Base-by-base conservation (phyloP, 306 rosid species). In the Quercus aquifolioides region DNA sequence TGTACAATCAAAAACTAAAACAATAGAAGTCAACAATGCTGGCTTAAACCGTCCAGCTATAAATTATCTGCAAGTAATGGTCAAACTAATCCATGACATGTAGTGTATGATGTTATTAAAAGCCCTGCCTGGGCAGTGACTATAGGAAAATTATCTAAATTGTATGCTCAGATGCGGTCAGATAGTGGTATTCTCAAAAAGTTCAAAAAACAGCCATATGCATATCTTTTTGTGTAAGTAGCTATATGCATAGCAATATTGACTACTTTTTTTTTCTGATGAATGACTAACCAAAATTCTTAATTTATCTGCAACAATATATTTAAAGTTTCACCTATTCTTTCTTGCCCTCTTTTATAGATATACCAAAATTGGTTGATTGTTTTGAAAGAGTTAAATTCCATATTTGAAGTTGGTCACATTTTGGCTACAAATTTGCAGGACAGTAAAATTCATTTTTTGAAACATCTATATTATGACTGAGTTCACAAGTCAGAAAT, bases 361-460 rank as follows among this genome's bases (percentile, higher is more conserved):
- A 73, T 21, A 73, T 21, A 64, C 63, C 58, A 31, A 64, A 38
- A 18, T 67, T 72, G 60, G 67, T 19, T 38, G 76, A 59, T 72
- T 51, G 20, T 71, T 65, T 51, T 15, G 21, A 13, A 9, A 72
- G 76, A 52, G 28, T 51, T 19, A 14, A 28, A 49, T 59, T 59
- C 67, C 25, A 59, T 20, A 20, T 59, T 20, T 26, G 31, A 59
- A 25, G 12, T 23, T 23, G 25, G 31, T 23, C 13, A 23, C 23
- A 23, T 23, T 21, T 4, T 9, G 33, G 13, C 67, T 23, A 8
- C 25, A 21, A 58, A 9, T 58, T 58, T 58, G 1, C 67, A 59
- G 67, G 67, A 59, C 28, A 23, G 31, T 49, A 12, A 49, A 49
- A 49, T 10, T 13, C 4, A 49, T 49, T 13, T 10, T 49, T 49